A percentile compares a stretch with the other conserved stretches of the same genome.
phyloP scores from a whole-genome alignment of 306 rosid species.

The Pueraria montana region DNA sequence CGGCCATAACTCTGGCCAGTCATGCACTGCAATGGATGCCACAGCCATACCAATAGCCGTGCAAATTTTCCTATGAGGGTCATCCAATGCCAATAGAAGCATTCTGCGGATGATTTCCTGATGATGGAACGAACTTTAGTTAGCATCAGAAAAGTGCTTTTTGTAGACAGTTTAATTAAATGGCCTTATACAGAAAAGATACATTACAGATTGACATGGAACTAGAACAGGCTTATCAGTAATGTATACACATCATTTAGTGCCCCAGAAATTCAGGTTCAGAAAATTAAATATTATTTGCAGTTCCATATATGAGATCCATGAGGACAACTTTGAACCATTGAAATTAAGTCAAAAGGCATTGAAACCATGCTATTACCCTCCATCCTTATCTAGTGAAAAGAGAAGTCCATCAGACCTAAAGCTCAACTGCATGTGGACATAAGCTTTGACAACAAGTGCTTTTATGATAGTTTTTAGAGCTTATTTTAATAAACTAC shows the following conservation, averaged over 20 bases:
- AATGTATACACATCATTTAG: conserved; percentile 14
- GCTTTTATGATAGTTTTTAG: neutral
- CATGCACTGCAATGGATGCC: conserved; percentile 87
- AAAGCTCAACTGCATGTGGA: conserved; percentile 12
- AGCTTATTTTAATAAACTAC: neutral
- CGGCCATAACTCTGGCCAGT: conserved; percentile 98
- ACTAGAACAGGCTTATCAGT: conserved; percentile 36
- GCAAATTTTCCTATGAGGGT: conserved; percentile 87
- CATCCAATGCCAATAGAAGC: conserved; percentile 84
- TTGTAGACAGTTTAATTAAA: conserved; percentile 21
- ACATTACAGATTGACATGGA: conserved; percentile 16
- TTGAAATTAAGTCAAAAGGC: neutral
- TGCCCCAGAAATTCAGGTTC: conserved; percentile 20
- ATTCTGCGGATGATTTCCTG: conserved; percentile 77
- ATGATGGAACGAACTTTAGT: conserved; percentile 45
- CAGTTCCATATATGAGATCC: conserved; percentile 23
- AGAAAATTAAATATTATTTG: conserved; percentile 22
- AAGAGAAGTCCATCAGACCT: neutral
- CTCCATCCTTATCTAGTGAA: conserved; percentile 28
- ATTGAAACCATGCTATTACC: neutral
- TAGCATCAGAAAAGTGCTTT: conserved; percentile 27
- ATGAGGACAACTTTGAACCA: conserved; percentile 4
- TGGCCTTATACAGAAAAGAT: conserved; percentile 20
- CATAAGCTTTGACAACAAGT: neutral
- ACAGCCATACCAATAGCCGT: conserved; percentile 96